Conservation (phyloP, 1,284 basidiomycete species). For the Coriolopsis trogii region DNA sequence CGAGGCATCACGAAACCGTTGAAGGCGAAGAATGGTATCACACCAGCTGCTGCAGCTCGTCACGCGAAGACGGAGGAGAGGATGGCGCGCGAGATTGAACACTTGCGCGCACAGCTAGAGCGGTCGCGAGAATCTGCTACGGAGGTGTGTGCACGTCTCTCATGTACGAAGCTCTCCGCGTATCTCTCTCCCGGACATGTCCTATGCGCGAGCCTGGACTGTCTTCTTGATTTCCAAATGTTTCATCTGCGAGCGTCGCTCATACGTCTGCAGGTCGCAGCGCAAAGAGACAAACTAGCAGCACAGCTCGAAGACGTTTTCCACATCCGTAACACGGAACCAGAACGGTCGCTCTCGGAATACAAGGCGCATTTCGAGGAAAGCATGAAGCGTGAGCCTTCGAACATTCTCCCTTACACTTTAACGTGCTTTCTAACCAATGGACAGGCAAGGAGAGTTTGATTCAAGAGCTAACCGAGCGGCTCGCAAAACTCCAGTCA, state of each 20-base stretch:
- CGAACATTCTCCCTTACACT: not conserved
- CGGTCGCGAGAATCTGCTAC: conserved; percentile 10
- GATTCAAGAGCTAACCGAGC: conserved; percentile 58
- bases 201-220: too few species aligned
- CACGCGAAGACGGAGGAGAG: conserved; percentile 17
- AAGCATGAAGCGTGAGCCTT: conserved; percentile 48
- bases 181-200: too few species aligned
- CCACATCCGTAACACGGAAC: conserved; percentile 59
- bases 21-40: conserved; percentile 11
- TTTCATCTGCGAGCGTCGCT: not conserved
- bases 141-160: conserved; percentile 16
- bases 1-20: conserved; percentile 13
- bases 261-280: conserved; percentile 22
- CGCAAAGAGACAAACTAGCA: conserved; percentile 50
- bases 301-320: conserved; percentile 60
- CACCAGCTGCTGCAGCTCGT: conserved; percentile 5
- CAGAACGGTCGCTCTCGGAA: conserved; percentile 55
- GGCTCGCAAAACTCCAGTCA: conserved; percentile 55
- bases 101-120: conserved; percentile 26
- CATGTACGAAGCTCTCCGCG: too few species aligned
- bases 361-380: conserved; percentile 52
- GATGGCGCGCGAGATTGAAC: conserved; percentile 23
- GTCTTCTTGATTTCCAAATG: too few species aligned
- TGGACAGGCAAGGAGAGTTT: conserved; percentile 56
- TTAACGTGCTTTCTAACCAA: not conserved